Conservation (phyloP, 441 rosid species). For the Pelargonium cotyledonis region DNA sequence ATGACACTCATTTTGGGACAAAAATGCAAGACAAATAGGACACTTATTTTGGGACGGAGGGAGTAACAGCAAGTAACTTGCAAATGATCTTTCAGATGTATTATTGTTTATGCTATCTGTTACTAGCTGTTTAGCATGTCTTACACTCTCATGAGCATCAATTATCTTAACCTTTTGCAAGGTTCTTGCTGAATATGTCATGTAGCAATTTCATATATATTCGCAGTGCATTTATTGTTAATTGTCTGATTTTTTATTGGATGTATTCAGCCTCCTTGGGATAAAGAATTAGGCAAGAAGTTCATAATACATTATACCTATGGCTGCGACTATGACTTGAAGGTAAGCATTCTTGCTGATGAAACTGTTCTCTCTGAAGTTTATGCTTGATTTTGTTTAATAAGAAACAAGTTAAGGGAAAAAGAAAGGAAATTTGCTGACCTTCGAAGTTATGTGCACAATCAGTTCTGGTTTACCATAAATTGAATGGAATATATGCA, state of each 20-base stretch:
- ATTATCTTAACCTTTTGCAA: neutral
- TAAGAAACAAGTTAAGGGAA: neutral
- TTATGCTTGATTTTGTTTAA: neutral
- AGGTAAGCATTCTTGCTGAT: constrained; percentile 39
- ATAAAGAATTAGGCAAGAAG: constrained; percentile 68
- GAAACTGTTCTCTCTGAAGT: neutral
- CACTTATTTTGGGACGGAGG: too few relatives aligned
- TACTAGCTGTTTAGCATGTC: neutral
- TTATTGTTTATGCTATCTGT: too few relatives aligned
- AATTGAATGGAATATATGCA: too few relatives aligned
- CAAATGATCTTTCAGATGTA: too few relatives aligned
- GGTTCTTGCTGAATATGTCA: neutral
- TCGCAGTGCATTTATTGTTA: constrained; percentile 15
- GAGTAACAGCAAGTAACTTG: too few relatives aligned
- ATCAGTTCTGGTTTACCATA: neutral
- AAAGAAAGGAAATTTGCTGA: neutral
- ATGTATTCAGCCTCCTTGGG: constrained; percentile 88
- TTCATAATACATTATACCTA: constrained; percentile 88
- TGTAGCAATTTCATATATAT: neutral
- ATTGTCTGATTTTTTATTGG: constrained; percentile 14
- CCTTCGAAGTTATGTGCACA: neutral
- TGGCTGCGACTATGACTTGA: constrained; percentile 83
- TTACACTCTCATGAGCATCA: neutral
- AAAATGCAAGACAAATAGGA: too few relatives aligned
- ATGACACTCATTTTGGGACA: too few relatives aligned